Percentiles rank a stretch among this genome's conserved stretches.
Evolutionary conservation across 306 rosid species (phyloP).

Genomic region (Gastrolobium bilobum): DNA sequence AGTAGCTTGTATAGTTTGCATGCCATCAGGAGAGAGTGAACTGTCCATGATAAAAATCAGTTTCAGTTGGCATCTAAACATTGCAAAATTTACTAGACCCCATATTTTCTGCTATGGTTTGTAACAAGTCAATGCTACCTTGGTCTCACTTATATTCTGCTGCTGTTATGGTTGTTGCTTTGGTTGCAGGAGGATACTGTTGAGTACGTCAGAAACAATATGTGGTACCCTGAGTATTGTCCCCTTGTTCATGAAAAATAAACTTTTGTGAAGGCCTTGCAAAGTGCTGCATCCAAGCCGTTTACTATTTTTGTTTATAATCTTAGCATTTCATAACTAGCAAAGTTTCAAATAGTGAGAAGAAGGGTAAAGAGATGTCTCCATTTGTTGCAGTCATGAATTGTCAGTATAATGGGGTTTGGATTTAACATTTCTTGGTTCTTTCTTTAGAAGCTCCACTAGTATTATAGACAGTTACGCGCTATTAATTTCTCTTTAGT

Average conservation of each 20-base stretch:
- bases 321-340: constrained; percentile 37
- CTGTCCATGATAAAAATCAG: constrained; percentile 9
- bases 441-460: background rate
- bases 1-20: constrained; percentile 5
- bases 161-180: constrained; percentile 38
- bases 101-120: constrained; percentile 8
- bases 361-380: constrained; percentile 20
- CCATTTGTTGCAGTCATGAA: background rate
- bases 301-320: constrained; percentile 26
- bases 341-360: constrained; percentile 25
- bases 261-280: constrained; percentile 40
- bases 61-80: constrained; percentile 12
- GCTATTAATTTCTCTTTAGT: background rate
- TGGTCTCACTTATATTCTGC: constrained; percentile 32
- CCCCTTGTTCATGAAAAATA: constrained; percentile 89
- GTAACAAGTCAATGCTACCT: background rate
- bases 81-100: constrained; percentile 25
- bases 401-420: background rate
- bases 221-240: constrained; percentile 91
- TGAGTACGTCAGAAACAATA: constrained; percentile 61
- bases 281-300: constrained; percentile 42
- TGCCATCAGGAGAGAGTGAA: constrained; percentile 1
- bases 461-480: background rate
- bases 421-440: background rate
- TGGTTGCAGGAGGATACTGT: constrained; percentile 78